Conservation (phyloP, 768 basidiomycete genomes). For the Russula brevipes region DNA sequence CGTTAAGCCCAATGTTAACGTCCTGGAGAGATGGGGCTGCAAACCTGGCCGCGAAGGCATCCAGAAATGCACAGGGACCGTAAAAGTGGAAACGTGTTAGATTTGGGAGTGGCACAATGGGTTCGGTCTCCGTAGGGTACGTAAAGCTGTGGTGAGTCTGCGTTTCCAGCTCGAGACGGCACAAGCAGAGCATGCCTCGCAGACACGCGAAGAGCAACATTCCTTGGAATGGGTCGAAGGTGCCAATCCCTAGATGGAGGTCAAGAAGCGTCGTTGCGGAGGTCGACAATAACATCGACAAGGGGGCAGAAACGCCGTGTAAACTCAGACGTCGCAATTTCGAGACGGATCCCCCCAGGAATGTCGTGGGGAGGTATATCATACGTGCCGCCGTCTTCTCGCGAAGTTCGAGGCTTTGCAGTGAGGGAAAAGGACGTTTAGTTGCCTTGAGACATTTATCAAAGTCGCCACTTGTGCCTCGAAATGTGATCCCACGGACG, state of each 20-base stretch:
- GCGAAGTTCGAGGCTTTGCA: neutral
- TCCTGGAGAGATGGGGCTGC: neutral
- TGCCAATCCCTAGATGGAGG: neutral
- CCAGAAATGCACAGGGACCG: neutral
- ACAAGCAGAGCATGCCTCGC: too few species aligned
- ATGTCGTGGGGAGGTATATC: neutral
- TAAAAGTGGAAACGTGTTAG: neutral
- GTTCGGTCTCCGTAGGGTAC: too few species aligned
- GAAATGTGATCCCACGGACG: neutral
- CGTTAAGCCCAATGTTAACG: too few species aligned
- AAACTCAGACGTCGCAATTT: neutral
- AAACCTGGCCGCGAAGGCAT: neutral
- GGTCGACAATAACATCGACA: neutral
- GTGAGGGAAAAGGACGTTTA: neutral
- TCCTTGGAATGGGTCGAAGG: neutral
- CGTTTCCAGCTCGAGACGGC: too few species aligned
- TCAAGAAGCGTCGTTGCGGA: neutral
- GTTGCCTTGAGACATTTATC: neutral
- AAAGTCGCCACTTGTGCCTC: too few species aligned
- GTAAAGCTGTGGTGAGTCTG: too few species aligned
- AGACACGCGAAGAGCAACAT: too few species aligned
- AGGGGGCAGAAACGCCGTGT: too few species aligned
- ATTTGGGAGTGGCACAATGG: neutral
- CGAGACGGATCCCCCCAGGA: neutral
- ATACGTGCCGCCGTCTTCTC: rapidly evolving